Evolutionary conservation across 108 stramenopile genomes (phyloP).

Genomic region (Stephanodiscus triporus): DNA sequence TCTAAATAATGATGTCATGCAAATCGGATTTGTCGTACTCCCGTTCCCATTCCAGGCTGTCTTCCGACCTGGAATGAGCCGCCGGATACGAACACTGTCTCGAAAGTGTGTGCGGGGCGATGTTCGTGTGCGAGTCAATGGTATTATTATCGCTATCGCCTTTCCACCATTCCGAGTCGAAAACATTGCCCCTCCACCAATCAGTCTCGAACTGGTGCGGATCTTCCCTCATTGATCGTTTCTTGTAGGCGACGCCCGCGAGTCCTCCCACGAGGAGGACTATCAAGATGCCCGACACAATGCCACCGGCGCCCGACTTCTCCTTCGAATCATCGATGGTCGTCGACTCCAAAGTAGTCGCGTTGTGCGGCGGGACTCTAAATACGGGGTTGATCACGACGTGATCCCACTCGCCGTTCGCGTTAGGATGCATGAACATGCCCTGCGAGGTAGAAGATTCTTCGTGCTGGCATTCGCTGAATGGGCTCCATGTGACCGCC

Average conservation of each 20-base stretch:
- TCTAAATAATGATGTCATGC: conserved; percentile 38
- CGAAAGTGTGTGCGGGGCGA: conserved; percentile 19
- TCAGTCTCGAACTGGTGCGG: conserved; percentile 16
- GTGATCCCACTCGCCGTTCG: conserved; percentile 17
- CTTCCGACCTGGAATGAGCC: conserved; percentile 23
- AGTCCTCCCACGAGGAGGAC: conserved; percentile 13
- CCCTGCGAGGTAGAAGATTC: not conserved
- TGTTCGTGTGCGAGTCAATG: conserved; percentile 16
- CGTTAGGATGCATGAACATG: conserved; percentile 1
- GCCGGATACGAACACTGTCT: conserved; percentile 37
- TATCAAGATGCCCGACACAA: conserved; percentile 5
- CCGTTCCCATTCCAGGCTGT: not conserved
- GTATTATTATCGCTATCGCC: conserved; percentile 3
- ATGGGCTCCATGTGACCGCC: conserved; percentile 29
- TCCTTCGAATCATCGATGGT: conserved; percentile 1
- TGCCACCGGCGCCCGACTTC: conserved; percentile 16
- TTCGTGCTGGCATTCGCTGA: conserved; percentile 30
- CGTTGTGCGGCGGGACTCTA: conserved; percentile 6
- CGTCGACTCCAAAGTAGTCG: not conserved
- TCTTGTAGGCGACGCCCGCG: conserved; percentile 23
- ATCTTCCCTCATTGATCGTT: conserved; percentile 14
- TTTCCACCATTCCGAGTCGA: conserved; percentile 28
- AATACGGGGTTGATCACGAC: conserved; percentile 17
- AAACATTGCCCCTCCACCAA: conserved; percentile 19
- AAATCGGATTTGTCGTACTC: conserved; percentile 28